Percentiles rank a stretch among this genome's conserved stretches.
Evolutionary conservation across 768 basidiomycete genomes (phyloP).

Genomic region (Termitomyces heimii): DNA sequence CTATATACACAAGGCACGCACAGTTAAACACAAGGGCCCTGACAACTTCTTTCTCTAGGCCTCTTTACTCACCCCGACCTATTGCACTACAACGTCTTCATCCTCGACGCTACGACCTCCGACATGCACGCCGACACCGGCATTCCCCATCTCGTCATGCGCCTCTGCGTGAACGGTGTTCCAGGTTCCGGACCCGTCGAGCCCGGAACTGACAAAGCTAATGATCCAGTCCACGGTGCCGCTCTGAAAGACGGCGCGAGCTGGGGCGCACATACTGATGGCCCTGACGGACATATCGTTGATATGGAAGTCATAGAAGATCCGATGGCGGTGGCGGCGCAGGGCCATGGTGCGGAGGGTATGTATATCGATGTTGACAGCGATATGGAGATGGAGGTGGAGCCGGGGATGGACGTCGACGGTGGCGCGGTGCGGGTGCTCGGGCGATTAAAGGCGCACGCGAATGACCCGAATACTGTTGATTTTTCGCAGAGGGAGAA

Average conservation of each 20-base stretch:
- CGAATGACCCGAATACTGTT: constrained; percentile 51
- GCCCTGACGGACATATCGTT: constrained; percentile 32
- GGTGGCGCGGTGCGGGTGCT: neutral
- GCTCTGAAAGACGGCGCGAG: neutral
- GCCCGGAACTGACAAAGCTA: neutral
- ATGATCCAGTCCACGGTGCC: neutral
- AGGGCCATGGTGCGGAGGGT: neutral
- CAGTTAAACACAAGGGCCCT: neutral
- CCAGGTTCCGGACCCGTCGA: constrained; percentile 18
- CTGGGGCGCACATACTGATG: constrained; percentile 33
- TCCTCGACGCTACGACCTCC: constrained; percentile 52
- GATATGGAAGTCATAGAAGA: constrained; percentile 19
- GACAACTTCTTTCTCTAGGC: neutral
- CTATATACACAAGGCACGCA: neutral
- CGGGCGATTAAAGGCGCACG: neutral
- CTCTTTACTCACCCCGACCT: constrained; percentile 19
- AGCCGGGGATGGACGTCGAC: constrained; percentile 18
- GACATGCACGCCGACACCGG: constrained; percentile 6
- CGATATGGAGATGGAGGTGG: constrained; percentile 8
- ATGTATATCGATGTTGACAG: constrained; percentile 8
- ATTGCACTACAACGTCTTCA: constrained; percentile 67
- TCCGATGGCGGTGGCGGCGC: constrained; percentile 2
- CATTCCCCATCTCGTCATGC: constrained; percentile 48
- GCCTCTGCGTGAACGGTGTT: constrained; percentile 35
- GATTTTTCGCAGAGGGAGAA: constrained; percentile 80